Base-by-base conservation (phyloP, 2,329 filamentous ascomycete species). In the Xylogone sp. region DNA sequence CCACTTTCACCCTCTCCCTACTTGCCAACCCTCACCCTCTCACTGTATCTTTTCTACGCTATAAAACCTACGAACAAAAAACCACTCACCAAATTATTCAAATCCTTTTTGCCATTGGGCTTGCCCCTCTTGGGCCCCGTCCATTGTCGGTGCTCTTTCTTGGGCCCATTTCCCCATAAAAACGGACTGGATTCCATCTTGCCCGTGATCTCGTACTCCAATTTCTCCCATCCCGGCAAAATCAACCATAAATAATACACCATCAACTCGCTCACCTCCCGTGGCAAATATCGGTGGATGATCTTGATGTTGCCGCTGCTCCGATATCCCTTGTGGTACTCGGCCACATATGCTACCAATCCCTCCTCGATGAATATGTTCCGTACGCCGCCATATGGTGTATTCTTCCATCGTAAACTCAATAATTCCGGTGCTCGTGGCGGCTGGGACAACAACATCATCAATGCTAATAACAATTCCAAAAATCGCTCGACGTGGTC, bases 191-290 rank as follows among this genome's bases (percentile, higher is more conserved):
- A 21, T 18, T 13, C n/a, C 9, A 16, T 21, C 21, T 50, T 47
- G 19, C 42, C 42, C 13, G 39, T 54, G 16, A 50, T 50, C 42
- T 53, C 10, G 21, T 48, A 53, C 44, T 54, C 16, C 9, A 54
- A 27, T 43, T 51, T 54, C 53, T 52, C 42, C 45, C 19, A 54
- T 52, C 52, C 56, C 47, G 48, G 60, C 46, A 62, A 50, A 42
- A 58, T 56, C 34, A 62, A 55, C 60, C 50, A 65, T n/a, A 63
- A 49, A 54, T 63, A 63, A 60, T 51, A 63, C 16, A 61, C 46
- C 45, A 27, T 27, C 24, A 63, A 58, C 54, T 60, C 56, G 20
- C 56, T 53, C 6, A 62, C 55, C 51, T 63, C 59, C 13, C 49
- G 51, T 43, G 54, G 56, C 50, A 65, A 52, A 58, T 62, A 65